Conservation (phyloP, 495 filamentous ascomycete species). For the Trichocladium uniseriatum region DNA sequence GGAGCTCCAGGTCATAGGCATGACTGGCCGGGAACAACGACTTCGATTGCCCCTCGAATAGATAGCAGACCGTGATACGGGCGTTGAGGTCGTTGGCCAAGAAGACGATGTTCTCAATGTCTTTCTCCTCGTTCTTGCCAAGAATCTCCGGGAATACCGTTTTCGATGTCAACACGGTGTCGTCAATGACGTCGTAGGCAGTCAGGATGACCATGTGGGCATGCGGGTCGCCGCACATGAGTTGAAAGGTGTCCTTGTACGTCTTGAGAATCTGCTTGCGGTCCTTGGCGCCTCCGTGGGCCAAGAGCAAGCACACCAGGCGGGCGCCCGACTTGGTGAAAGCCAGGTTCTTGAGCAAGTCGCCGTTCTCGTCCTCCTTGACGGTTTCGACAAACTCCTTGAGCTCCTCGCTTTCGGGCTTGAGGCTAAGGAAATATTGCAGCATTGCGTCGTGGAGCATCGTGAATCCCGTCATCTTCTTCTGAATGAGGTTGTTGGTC, state of each 20-base stretch:
- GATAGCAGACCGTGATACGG: constrained; percentile 73
- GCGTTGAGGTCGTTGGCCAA: constrained; percentile 61
- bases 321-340: constrained; percentile 85
- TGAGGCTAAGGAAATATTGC: constrained; percentile 80
- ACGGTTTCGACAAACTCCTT: constrained; percentile 83
- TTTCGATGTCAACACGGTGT: constrained; percentile 82
- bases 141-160: constrained; percentile 75
- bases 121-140: constrained; percentile 51
- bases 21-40: constrained; percentile 55
- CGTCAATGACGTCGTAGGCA: constrained; percentile 84
- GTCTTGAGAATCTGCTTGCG: constrained; percentile 77
- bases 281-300: constrained; percentile 83
- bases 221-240: constrained; percentile 68
- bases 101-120: constrained; percentile 52
- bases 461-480: constrained; percentile 90
- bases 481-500: constrained; percentile 85
- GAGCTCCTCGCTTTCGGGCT: constrained; percentile 63
- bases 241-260: constrained; percentile 75
- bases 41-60: constrained; percentile 62
- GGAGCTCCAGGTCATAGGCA: constrained; percentile 50
- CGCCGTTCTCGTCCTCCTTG: constrained; percentile 81
- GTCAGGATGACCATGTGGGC: constrained; percentile 75
- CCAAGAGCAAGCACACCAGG: constrained; percentile 69
- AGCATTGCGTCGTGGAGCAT: constrained; percentile 97
- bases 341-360: constrained; percentile 85